Percentiles rank a stretch among this genome's conserved stretches.
Conservation (phyloP, 164 flowering plant genomes). For the Akebia trifoliata region DNA sequence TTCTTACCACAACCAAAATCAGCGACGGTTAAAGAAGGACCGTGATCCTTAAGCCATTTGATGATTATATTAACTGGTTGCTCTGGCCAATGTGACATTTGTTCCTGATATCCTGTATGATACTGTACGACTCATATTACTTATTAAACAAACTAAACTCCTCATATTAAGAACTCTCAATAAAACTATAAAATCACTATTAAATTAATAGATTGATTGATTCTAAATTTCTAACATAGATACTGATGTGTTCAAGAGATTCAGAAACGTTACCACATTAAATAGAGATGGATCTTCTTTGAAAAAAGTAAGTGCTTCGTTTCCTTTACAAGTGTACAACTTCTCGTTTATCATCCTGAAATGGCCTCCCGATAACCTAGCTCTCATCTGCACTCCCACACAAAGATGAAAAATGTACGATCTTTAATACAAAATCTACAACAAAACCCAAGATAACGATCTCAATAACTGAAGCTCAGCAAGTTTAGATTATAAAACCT, state of each 20-base stretch:
- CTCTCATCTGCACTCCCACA: slow-evolving; percentile 54
- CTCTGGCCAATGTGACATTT: slow-evolving; percentile 96
- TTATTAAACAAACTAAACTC: not conserved
- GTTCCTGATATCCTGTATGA: slow-evolving; percentile 94
- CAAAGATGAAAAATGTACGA: too few species aligned
- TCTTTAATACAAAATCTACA: not conserved
- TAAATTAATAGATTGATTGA: not conserved
- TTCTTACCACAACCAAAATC: slow-evolving; percentile 97
- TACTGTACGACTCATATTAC: slow-evolving; percentile 41
- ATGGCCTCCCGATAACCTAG: slow-evolving; percentile 77
- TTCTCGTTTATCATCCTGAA: slow-evolving; percentile 95
- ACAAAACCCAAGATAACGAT: too few species aligned
- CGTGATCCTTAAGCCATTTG: slow-evolving; percentile 64
- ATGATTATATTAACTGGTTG: slow-evolving; percentile 73
- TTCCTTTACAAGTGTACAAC: slow-evolving; percentile 93
- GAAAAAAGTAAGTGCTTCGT: slow-evolving; percentile 71
- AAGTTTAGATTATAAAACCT: too few species aligned
- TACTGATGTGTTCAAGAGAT: too few species aligned
- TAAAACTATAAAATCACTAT: not conserved
- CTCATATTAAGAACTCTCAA: not conserved
- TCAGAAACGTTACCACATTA: slow-evolving; percentile 47
- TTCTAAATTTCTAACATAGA: too few species aligned
- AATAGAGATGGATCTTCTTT: slow-evolving; percentile 71
- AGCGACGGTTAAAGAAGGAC: slow-evolving; percentile 65
- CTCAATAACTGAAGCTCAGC: too few species aligned